These are phyloP conservation scores for Aphanomyces invadans DNA, from an alignment of 352 stramenopile species.

Conservation along the genomic window DNA sequence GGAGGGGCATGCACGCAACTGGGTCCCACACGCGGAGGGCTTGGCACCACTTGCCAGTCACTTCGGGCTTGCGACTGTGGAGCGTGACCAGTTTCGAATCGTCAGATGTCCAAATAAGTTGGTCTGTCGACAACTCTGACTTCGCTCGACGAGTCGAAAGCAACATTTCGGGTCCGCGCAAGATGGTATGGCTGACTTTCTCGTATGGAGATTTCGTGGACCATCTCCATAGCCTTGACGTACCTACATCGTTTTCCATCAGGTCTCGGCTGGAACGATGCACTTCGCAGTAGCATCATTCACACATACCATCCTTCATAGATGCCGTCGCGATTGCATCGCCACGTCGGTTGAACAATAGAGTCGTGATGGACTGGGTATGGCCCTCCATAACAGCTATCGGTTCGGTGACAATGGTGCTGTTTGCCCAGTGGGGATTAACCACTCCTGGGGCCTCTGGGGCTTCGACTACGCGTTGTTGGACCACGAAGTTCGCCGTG, in stretches of 20 bases:
- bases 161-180: constrained; percentile 29
- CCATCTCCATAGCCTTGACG: constrained; percentile 58
- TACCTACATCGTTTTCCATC: constrained; percentile 5
- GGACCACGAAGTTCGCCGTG: constrained; percentile 9
- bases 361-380: constrained; percentile 89
- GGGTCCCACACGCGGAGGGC: constrained; percentile 63
- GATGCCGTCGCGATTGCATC: constrained; percentile 90
- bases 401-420: constrained; percentile 34
- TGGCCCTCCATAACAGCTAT: constrained; percentile 78
- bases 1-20: constrained; percentile 38
- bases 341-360: constrained; percentile 86
- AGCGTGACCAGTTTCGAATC: constrained; percentile 56
- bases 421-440: constrained; percentile 46
- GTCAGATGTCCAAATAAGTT: constrained; percentile 52
- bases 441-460: constrained; percentile 29
- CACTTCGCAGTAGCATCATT: background rate
- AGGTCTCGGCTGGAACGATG: background rate
- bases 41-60: constrained; percentile 45
- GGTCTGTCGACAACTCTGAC: constrained; percentile 30
- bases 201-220: constrained; percentile 36
- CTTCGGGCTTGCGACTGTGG: constrained; percentile 59
- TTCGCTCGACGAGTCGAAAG: background rate
- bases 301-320: constrained; percentile 80
- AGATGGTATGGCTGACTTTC: constrained; percentile 41
- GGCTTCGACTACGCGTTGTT: background rate